Conservation (phyloP, 148 eudicot species). For the Oxyria digyna region DNA sequence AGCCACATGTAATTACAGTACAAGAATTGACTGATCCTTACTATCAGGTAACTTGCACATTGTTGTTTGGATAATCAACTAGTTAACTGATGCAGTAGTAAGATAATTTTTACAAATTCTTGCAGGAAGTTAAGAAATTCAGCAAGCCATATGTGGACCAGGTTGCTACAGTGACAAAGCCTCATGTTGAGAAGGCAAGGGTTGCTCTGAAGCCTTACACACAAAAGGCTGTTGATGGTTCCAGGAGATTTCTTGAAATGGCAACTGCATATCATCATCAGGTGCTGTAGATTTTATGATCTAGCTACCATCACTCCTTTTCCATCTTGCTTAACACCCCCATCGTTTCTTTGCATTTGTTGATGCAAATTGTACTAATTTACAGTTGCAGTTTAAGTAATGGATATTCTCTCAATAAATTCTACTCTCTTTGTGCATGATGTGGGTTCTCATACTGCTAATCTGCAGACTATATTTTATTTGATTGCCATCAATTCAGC, state of each 20-base stretch:
- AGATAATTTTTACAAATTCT: neutral
- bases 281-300: constrained; percentile 24
- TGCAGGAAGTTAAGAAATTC: constrained; percentile 57
- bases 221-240: constrained; percentile 48
- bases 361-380: neutral
- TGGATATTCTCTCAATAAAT: neutral
- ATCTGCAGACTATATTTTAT: neutral
- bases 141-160: constrained; percentile 77
- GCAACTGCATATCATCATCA: constrained; percentile 70
- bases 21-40: constrained; percentile 63
- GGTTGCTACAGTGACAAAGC: constrained; percentile 69
- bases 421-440: neutral
- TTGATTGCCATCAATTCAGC: constrained; percentile 1
- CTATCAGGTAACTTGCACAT: constrained; percentile 39
- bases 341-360: neutral
- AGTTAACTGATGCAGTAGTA: neutral
- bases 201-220: constrained; percentile 55
- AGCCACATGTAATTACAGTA: constrained; percentile 54
- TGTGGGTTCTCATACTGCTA: neutral
- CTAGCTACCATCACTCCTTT: neutral
- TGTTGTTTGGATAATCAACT: neutral
- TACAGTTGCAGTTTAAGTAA: neutral
- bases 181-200: constrained; percentile 70
- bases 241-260: constrained; percentile 60
- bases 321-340: neutral